Conservation (phyloP, 345 rosid genomes). For the Eucalyptus rudis region DNA sequence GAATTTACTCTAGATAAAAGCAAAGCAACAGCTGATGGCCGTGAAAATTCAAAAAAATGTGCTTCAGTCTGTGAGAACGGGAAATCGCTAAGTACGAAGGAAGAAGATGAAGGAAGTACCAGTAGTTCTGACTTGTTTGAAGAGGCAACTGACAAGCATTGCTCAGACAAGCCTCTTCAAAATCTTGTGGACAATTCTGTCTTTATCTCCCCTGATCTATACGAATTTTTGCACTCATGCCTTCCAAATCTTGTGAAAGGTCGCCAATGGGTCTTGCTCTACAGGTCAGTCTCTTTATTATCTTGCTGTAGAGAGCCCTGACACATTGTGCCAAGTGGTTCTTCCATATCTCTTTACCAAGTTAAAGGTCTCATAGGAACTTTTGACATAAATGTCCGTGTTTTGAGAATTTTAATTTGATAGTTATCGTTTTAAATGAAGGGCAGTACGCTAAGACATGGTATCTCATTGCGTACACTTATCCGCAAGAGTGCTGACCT, state of each 20-base stretch:
- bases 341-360: not conserved
- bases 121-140: constrained; percentile 26
- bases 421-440: constrained; percentile 46
- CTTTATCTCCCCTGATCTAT: constrained; percentile 52
- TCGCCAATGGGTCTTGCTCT: constrained; percentile 73
- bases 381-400: not conserved
- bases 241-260: constrained; percentile 89
- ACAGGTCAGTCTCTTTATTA: constrained; percentile 40
- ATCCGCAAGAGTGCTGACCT: constrained; percentile 64
- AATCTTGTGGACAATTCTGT: constrained; percentile 45
- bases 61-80: not conserved
- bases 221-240: constrained; percentile 59
- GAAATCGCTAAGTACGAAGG: not conserved
- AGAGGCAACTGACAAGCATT: constrained; percentile 22
- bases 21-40: not conserved
- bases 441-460: constrained; percentile 98
- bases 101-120: constrained; percentile 11
- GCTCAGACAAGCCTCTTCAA: constrained; percentile 16
- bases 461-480: constrained; percentile 89
- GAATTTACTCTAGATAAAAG: not conserved
- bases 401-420: constrained; percentile 10
- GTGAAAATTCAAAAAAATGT: not conserved
- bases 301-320: not conserved
- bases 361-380: not conserved
- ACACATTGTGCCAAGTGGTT: not conserved